phyloP scores from a whole-genome alignment of 495 filamentous ascomycete genomes.

The Venustampulla echinocandica region DNA sequence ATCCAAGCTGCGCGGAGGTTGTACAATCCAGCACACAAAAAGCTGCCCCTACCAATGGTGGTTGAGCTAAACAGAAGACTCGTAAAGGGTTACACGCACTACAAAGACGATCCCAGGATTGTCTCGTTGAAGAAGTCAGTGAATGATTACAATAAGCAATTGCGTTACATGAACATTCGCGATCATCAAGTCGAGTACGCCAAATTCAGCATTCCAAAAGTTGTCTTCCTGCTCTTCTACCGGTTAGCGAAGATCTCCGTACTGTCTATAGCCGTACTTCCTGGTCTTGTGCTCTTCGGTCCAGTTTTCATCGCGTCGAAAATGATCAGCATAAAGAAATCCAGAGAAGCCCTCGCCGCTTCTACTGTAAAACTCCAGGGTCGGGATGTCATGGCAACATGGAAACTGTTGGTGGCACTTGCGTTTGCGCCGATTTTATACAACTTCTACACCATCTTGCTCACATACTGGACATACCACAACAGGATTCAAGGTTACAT shows the following conservation, averaged over 20 bases:
- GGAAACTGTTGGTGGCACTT: constrained; percentile 91
- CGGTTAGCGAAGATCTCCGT: constrained; percentile 66
- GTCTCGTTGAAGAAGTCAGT: constrained; percentile 70
- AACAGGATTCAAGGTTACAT: constrained; percentile 74
- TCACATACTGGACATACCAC: constrained; percentile 69
- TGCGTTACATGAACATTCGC: constrained; percentile 74
- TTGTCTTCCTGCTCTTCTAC: constrained; percentile 71
- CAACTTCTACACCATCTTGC: constrained; percentile 61
- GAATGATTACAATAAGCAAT: constrained; percentile 77
- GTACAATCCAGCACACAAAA: constrained; percentile 91
- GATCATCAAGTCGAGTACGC: constrained; percentile 96
- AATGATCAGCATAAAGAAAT: constrained; percentile 82
- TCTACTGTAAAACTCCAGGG: constrained; percentile 93
- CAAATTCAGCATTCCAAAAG: constrained; percentile 65
- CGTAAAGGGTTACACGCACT: constrained; percentile 83
- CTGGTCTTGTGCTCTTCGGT: constrained; percentile 77
- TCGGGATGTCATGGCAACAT: constrained; percentile 93
- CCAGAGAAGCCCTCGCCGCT: constrained; percentile 79
- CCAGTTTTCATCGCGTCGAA: constrained; percentile 90
- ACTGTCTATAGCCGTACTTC: constrained; percentile 73
- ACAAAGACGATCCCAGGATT: constrained; percentile 86
- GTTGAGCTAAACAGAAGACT: constrained; percentile 94
- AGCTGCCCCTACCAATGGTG: constrained; percentile 85
- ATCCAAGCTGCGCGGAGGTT: constrained; percentile 91
- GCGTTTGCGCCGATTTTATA: constrained; percentile 84